A percentile compares a stretch with the other conserved stretches of the same genome.
Conservation (phyloP, 306 rosid species). For the Castanea sativa region DNA sequence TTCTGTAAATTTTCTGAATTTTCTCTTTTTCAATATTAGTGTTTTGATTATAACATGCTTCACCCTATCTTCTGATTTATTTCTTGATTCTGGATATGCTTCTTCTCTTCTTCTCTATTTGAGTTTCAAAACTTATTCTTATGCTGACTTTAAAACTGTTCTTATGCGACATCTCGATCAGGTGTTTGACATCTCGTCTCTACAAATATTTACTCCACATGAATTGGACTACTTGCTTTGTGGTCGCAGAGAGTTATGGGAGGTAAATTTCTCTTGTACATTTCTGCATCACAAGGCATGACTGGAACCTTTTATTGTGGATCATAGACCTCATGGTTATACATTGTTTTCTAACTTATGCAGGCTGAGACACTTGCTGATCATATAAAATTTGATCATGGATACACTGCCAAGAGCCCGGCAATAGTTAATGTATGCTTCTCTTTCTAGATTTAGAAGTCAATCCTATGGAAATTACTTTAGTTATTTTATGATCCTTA, state of each 20-base stretch:
- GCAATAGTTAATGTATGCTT: slow-evolving; percentile 79
- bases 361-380: slow-evolving; percentile 91
- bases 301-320: slow-evolving; percentile 6
- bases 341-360: slow-evolving; percentile 13
- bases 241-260: slow-evolving; percentile 97
- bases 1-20: background rate
- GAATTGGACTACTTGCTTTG: slow-evolving; percentile 94
- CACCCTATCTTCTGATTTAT: background rate
- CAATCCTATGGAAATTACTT: slow-evolving; percentile 11
- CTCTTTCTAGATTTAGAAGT: background rate
- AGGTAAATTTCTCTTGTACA: slow-evolving; percentile 44
- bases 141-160: background rate
- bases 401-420: slow-evolving; percentile 95
- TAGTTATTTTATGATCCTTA: slow-evolving; percentile 16
- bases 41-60: background rate
- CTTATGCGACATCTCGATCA: slow-evolving; percentile 29
- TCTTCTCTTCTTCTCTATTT: background rate
- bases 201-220: slow-evolving; percentile 81
- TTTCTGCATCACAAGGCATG: background rate
- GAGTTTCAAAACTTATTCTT: background rate
- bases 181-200: slow-evolving; percentile 86
- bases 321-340: background rate
- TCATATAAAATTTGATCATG: slow-evolving; percentile 97
- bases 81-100: background rate
- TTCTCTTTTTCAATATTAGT: background rate